Evolutionary conservation across 345 rosid species (phyloP).

Genomic region (Combretum micranthum): DNA sequence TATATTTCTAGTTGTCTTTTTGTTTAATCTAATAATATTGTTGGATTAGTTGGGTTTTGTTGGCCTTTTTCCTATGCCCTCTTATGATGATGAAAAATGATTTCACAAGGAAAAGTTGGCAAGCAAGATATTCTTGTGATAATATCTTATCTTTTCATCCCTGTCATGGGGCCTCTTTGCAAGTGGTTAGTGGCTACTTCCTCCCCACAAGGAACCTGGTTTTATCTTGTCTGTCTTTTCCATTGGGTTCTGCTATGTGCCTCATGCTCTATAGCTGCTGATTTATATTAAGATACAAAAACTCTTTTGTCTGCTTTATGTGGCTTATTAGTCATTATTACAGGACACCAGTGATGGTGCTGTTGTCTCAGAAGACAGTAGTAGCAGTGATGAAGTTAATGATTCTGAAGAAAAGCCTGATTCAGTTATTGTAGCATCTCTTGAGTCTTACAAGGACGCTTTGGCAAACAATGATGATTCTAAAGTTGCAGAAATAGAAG

Average conservation of each 20-base stretch:
- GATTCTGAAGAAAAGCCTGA: slow-evolving; percentile 42
- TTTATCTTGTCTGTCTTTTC: no score
- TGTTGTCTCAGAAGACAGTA: slow-evolving; percentile 29
- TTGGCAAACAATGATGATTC: slow-evolving; percentile 53
- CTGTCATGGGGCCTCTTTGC: no score
- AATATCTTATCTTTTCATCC: no score
- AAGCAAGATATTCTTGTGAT: no score
- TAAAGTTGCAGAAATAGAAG: slow-evolving; percentile 59
- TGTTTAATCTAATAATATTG: no score
- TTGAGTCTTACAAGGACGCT: slow-evolving; percentile 63
- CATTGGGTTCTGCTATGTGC: not conserved
- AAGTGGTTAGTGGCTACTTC: no score
- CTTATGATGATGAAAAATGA: no score
- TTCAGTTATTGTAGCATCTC: slow-evolving; percentile 37
- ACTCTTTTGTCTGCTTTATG: slow-evolving; percentile 2
- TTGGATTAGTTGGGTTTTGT: no score
- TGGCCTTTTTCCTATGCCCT: no score
- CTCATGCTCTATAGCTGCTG: not conserved
- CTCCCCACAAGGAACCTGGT: no score
- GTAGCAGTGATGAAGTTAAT: slow-evolving; percentile 25
- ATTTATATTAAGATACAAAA: not conserved
- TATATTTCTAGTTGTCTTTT: no score
- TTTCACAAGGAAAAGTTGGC: no score
- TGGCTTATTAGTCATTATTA: slow-evolving; percentile 18
- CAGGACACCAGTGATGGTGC: slow-evolving; percentile 65